Evolutionary conservation across 106 monocot genomes (phyloP), one percentile per base, ranked within the genome.

Genomic region (Cymbidium sinense): DNA sequence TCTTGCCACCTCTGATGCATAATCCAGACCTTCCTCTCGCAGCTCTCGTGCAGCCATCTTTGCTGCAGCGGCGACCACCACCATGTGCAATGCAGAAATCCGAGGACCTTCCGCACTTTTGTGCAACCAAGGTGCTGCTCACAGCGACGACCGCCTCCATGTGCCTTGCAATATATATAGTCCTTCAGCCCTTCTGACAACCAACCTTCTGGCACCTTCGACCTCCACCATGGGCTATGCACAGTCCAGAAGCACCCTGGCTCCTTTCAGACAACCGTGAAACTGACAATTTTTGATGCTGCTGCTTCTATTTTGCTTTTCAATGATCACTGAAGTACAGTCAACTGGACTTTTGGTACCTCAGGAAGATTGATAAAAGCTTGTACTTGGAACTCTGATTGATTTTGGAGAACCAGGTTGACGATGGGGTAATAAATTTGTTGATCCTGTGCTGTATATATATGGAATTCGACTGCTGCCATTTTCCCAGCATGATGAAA

Each of bases 41-140:
- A 77, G 89, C 86, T 31, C 86, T 71, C 20, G 58, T 70, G 78
- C 89, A 89, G 37, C 82, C 77, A 0, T 77, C 75, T 7, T 79
- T 29, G 58, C 77, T 75, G 70, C 86, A 83, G 39, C 89, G 84
- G 21, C 80, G 82, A 18, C 89, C 89, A 1, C 88, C 88, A 28
- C 89, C 89, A 80, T 89, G 89, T 15, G 89, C 80, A 5, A 89
- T 89, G 70, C 89, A 89, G 34, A 77, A 75, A 50, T 89, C 89
- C 1, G 86, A 86, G 55, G 79, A 12, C 86, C 89, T 82, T 89
- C 89, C 2, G 89, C 89, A 27, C 86, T 74, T 86, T 89, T 3
- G 86, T 89, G 77, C 89, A 89, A 28, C 89, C 89, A 9, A 89
- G 84, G 43, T n/a, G n/a, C n/a, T 55, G 52, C 74, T 84, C 50